Evolutionary conservation across 768 basidiomycete genomes (phyloP).

Genomic region (Phaffia tasmanica): DNA sequence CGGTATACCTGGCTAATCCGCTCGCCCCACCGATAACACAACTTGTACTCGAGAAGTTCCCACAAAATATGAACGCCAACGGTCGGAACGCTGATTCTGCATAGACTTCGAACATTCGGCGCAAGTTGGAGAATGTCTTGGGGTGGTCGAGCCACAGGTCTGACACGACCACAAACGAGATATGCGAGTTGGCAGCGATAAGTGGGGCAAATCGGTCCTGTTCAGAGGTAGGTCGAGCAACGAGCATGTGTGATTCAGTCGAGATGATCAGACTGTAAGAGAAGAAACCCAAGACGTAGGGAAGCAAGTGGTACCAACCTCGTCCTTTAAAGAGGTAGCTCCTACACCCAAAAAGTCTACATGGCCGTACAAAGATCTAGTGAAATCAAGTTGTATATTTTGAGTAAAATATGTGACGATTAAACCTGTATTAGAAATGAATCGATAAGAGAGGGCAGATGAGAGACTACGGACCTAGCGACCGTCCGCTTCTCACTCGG

Average conservation of each 20-base stretch:
- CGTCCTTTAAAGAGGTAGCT: constrained; percentile 76
- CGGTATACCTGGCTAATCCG: constrained; percentile 74
- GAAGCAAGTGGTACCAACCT: constrained; percentile 47
- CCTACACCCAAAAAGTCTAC: constrained; percentile 96
- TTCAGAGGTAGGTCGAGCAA: background rate
- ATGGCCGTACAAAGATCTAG: constrained; percentile 84
- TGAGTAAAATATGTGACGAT: constrained; percentile 18
- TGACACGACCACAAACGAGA: constrained; percentile 84
- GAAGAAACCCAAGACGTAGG: background rate
- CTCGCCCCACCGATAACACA: constrained; percentile 58
- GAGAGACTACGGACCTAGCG: constrained; percentile 50
- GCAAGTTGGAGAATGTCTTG: constrained; percentile 63
- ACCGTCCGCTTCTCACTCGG: constrained; percentile 82
- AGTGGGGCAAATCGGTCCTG: constrained; percentile 38
- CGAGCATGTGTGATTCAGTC: background rate
- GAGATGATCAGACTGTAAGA: background rate
- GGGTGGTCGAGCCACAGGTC: constrained; percentile 93
- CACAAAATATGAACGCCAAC: constrained; percentile 79
- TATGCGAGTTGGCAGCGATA: constrained; percentile 42
- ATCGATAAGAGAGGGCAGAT: background rate
- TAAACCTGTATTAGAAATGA: background rate
- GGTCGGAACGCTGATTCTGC: constrained; percentile 72
- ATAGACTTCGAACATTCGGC: constrained; percentile 64
- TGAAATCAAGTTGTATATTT: background rate
- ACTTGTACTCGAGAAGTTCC: constrained; percentile 81